A percentile compares a stretch with the other conserved stretches of the same genome.
Evolutionary conservation across 225 moss, liverwort and hornwort species (phyloP).

Genomic region (Climacium dendroides): DNA sequence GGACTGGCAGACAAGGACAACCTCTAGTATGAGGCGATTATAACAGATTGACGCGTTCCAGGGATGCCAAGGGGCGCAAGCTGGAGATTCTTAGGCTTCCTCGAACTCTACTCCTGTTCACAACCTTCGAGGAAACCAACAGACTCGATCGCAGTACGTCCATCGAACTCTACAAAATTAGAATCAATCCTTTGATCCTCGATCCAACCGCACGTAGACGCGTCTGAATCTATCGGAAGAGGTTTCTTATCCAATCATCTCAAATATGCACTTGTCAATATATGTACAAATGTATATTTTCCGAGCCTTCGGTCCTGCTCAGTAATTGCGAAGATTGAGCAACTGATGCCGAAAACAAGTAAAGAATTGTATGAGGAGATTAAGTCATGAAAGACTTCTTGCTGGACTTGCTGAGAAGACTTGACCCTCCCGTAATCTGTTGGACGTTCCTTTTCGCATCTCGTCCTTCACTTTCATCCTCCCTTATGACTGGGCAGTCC

Average conservation of each 20-base stretch:
- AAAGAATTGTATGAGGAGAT: neutral
- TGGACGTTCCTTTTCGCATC: conserved; percentile 32
- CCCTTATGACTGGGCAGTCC: neutral
- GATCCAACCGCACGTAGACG: neutral
- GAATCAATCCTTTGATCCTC: neutral
- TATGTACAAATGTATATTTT: neutral
- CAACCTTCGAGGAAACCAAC: conserved; percentile 11
- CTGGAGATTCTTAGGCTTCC: conserved; percentile 1
- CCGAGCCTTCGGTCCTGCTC: neutral
- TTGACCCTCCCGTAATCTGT: conserved; percentile 12
- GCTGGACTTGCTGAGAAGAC: neutral
- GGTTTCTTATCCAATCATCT: neutral
- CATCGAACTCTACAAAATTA: neutral
- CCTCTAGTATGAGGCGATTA: neutral
- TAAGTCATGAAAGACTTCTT: neutral
- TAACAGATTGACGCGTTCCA: neutral
- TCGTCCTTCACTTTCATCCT: neutral
- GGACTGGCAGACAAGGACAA: neutral
- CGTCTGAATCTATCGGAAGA: neutral
- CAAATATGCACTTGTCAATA: neutral
- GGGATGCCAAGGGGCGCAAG: conserved; percentile 13
- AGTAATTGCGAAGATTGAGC: neutral
- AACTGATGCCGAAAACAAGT: neutral
- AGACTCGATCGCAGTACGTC: neutral
- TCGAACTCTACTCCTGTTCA: conserved; percentile 3